Percentiles rank a stretch among this genome's conserved stretches.
These are phyloP conservation scores for Scopulariopsis brevicaulis DNA, from an alignment of 2,329 filamentous ascomycete genomes.

Conservation along the genomic window DNA sequence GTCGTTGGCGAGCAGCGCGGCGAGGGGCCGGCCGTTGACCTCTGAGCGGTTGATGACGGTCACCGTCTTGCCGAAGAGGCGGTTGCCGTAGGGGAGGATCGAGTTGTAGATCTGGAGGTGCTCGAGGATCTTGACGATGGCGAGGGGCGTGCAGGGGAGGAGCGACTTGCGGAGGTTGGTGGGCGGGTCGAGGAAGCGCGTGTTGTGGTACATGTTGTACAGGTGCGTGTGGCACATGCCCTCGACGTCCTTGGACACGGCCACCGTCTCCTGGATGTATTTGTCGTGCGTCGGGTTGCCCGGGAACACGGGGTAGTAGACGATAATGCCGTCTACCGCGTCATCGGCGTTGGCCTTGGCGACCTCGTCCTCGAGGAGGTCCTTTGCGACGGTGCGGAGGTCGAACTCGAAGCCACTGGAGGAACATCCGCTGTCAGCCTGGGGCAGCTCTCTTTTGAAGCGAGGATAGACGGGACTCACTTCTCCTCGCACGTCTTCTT, in stretches of 20 bases:
- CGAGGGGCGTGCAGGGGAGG: conserved; percentile 88
- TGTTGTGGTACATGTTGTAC: conserved; percentile 99
- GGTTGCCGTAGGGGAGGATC: conserved; percentile 83
- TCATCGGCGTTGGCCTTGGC: conserved; percentile 72
- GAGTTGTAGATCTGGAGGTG: conserved; percentile 94
- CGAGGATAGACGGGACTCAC: conserved; percentile 45
- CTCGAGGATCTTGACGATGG: conserved; percentile 94
- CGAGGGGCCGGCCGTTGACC: conserved; percentile 86
- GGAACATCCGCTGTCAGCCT: not conserved
- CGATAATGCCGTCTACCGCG: conserved; percentile 76
- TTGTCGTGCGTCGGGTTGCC: conserved; percentile 75
- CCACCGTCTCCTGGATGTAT: conserved; percentile 91
- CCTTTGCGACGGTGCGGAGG: conserved; percentile 72
- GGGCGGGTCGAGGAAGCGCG: conserved; percentile 79
- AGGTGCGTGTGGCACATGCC: conserved; percentile 88
- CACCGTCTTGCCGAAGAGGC: conserved; percentile 85
- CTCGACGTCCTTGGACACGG: conserved; percentile 87
- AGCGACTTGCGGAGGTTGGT: conserved; percentile 76
- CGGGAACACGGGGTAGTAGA: conserved; percentile 95
- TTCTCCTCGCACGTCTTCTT: conserved; percentile 94
- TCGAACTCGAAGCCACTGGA: conserved; percentile 79
- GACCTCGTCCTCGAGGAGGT: conserved; percentile 82
- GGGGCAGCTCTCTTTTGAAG: not conserved
- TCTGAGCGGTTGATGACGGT: conserved; percentile 95
- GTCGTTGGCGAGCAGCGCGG: conserved; percentile 89